Percentiles rank a stretch among this genome's conserved stretches.
Conservation (phyloP, 83 land plant genomes). For the Picea abies region DNA sequence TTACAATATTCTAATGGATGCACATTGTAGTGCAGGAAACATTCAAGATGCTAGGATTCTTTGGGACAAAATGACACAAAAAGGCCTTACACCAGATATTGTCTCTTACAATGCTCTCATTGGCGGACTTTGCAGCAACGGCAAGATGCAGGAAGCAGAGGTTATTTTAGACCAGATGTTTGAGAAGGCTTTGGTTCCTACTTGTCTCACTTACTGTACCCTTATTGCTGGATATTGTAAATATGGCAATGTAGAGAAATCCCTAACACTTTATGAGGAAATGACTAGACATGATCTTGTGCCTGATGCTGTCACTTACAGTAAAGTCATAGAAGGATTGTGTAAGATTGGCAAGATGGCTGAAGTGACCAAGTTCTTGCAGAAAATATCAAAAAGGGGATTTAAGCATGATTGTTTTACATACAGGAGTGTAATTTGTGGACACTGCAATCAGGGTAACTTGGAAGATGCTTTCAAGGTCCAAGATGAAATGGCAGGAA, state of each 20-base stretch:
- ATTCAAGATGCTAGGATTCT: conserved; percentile 35
- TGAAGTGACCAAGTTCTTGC: not conserved
- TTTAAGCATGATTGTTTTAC: conserved; percentile 12
- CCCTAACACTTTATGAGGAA: conserved; percentile 33
- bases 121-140: conserved; percentile 45
- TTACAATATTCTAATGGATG: conserved; percentile 50
- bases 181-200: conserved; percentile 36
- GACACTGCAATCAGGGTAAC: conserved; percentile 14
- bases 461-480: conserved; percentile 23
- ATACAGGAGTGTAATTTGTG: conserved; percentile 16
- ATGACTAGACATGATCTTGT: conserved; percentile 28
- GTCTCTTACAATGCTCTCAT: conserved; percentile 55
- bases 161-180: conserved; percentile 36
- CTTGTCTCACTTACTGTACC: conserved; percentile 37
- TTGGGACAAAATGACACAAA: conserved; percentile 41
- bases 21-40: conserved; percentile 7
- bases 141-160: conserved; percentile 37
- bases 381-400: conserved; percentile 8
- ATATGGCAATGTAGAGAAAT: conserved; percentile 30
- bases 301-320: conserved; percentile 41
- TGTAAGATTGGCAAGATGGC: conserved; percentile 28
- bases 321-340: conserved; percentile 39
- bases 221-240: conserved; percentile 40
- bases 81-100: conserved; percentile 36
- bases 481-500: conserved; percentile 17